These are phyloP conservation scores for Gilbertella persicaria DNA, from an alignment of 371 early-diverging fungal species.

Conservation along the genomic window DNA sequence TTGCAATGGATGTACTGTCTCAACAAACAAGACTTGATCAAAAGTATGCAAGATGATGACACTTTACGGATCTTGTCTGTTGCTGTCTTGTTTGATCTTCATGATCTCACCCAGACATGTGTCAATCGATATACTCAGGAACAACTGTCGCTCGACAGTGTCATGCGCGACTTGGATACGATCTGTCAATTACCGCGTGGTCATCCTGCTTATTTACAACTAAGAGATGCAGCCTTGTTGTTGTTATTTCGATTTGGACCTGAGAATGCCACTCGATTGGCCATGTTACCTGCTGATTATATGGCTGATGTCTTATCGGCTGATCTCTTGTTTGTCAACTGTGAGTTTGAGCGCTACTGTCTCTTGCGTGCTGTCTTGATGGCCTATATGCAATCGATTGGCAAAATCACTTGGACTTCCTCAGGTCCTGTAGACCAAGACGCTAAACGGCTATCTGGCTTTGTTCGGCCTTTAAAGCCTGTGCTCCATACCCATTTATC, in stretches of 20 bases:
- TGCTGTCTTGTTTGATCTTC: conserved; percentile 39
- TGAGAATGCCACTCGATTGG: conserved; percentile 30
- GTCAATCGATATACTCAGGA: conserved; percentile 33
- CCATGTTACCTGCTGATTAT: conserved; percentile 44
- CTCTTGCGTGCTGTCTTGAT: conserved; percentile 35
- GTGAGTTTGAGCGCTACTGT: conserved; percentile 45
- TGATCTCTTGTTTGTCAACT: conserved; percentile 38
- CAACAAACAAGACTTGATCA: conserved; percentile 22
- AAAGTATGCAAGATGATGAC: conserved; percentile 31
- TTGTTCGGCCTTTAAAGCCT: conserved; percentile 19
- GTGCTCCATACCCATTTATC: conserved; percentile 4
- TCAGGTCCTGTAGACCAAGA: conserved; percentile 45
- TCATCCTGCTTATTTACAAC: conserved; percentile 33
- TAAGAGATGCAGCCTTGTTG: conserved; percentile 43
- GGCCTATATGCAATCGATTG: conserved; percentile 46
- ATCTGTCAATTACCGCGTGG: conserved; percentile 46
- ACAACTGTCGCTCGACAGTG: conserved; percentile 37
- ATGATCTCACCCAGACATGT: conserved; percentile 41
- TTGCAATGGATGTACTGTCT: conserved; percentile 43
- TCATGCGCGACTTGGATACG: conserved; percentile 45
- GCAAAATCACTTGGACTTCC: conserved; percentile 44
- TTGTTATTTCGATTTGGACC: conserved; percentile 44
- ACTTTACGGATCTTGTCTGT: conserved; percentile 38
- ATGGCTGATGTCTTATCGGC: conserved; percentile 52
- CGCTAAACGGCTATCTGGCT: conserved; percentile 44